Base-by-base conservation (phyloP, 208 protist species). In the Naegleria fowleri region DNA sequence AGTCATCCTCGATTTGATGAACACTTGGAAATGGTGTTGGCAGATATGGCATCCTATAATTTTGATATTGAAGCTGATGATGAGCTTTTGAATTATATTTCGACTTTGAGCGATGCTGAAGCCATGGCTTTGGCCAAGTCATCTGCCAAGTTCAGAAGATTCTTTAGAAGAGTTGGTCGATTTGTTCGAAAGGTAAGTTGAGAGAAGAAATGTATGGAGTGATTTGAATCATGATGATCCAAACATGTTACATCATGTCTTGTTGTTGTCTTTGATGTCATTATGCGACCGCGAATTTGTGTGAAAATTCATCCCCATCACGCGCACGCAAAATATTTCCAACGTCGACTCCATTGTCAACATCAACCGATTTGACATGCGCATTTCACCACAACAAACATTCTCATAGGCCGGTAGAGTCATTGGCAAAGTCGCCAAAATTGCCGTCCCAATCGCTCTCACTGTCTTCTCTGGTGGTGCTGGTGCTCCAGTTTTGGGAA, bases 61-160 rank as follows among this genome's bases (percentile, higher is more conserved):
- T 67, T 67, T 67, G 55, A 67, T 67, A 67, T 67, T 67, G 55
- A 67, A 67, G 55, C 55, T 67, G 55, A 67, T 67, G 55, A 67
- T 29, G 55, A 29, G 3, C 19, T 67, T 22, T 29, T 67, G 11
- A 29, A 67, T 67, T 67, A 67, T 67, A 29, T 67, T 67, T 15
- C 55, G 11, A 67, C 55, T 67, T 67, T 67, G 22, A 67, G 55
- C 19, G 55, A 67, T 67, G 55, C 55, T 29, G 55, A 67, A 67
- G 55, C 55, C 3, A 67, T 67, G 55, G 55, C 55, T 29, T 67
- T 67, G 22, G 11, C 55, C 1, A 67, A 67, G 22, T 67, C 55
- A 29, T 15, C 22, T 67, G 55, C 55, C 22, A 67, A 67, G 22
- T 67, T 67, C 13, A 67, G 55, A 67, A 67, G 55, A 67, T 15